Conservation (phyloP, 768 basidiomycete genomes). For the Leccinum barrowsii region DNA sequence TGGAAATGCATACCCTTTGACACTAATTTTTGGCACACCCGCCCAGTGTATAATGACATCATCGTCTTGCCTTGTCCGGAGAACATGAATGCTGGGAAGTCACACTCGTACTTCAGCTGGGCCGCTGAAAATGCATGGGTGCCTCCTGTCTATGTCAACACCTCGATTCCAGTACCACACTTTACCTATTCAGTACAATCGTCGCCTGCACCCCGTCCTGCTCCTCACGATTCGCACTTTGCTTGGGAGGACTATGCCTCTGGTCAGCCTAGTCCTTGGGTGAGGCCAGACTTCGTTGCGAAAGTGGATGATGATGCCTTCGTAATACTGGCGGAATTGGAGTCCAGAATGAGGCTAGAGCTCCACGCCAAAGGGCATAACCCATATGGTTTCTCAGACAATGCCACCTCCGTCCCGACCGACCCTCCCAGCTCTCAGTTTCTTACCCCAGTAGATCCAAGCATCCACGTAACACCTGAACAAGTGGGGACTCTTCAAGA, state of each 20-base stretch:
- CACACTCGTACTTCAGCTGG: slow-evolving; percentile 90
- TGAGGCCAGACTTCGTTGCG: slow-evolving; percentile 85
- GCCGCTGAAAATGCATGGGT: slow-evolving; percentile 89
- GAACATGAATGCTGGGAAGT: slow-evolving; percentile 97
- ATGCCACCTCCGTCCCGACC: slow-evolving; percentile 1
- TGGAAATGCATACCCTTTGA: neutral
- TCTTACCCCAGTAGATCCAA: neutral
- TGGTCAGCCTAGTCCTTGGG: slow-evolving; percentile 57
- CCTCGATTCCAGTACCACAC: slow-evolving; percentile 38
- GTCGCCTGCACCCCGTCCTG: slow-evolving; percentile 53
- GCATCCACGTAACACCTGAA: neutral
- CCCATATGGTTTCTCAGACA: slow-evolving; percentile 20
- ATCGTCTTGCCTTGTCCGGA: slow-evolving; percentile 79
- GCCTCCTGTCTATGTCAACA: slow-evolving; percentile 63
- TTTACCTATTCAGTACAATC: slow-evolving; percentile 69
- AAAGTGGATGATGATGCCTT: slow-evolving; percentile 97
- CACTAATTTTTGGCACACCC: slow-evolving; percentile 3
- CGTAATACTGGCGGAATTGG: slow-evolving; percentile 91
- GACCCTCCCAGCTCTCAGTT: neutral
- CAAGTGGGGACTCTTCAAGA: slow-evolving; percentile 37
- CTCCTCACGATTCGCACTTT: slow-evolving; percentile 66
- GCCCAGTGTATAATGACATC: slow-evolving; percentile 81
- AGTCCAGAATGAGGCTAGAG: slow-evolving; percentile 80
- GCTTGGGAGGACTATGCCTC: slow-evolving; percentile 49
- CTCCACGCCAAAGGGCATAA: slow-evolving; percentile 46